A percentile compares a stretch with the other conserved stretches of the same genome.
phyloP scores from a whole-genome alignment of 768 basidiomycete species.

The Tremella fuciformis region DNA sequence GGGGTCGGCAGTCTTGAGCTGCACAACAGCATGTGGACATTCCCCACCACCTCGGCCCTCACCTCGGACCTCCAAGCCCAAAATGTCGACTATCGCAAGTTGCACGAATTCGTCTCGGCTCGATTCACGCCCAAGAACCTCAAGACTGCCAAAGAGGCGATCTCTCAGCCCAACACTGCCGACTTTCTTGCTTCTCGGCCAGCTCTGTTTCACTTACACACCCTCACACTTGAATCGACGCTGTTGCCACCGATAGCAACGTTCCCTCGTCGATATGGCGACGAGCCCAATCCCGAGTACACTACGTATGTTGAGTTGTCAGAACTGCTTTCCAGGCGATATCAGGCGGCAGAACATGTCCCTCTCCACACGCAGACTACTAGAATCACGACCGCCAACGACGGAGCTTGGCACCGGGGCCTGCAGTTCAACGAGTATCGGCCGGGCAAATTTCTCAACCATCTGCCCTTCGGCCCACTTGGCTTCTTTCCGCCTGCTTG shows the following conservation, averaged over 20 bases:
- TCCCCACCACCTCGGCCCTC: background rate
- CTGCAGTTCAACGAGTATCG: no score
- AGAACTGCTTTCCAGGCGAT: conserved; percentile 3
- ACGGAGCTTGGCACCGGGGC: background rate
- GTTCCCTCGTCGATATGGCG: background rate
- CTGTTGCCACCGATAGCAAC: conserved; percentile 20
- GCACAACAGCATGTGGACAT: background rate
- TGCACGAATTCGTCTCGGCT: no score
- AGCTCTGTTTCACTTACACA: conserved; percentile 33
- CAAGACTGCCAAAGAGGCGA: background rate
- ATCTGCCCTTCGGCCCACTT: background rate
- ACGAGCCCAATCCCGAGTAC: conserved; percentile 23
- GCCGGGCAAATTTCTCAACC: background rate
- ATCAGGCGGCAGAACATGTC: background rate
- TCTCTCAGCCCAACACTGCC: background rate
- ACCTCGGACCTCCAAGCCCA: background rate
- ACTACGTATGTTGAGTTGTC: conserved; percentile 6
- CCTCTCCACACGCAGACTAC: background rate
- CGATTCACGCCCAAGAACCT: no score
- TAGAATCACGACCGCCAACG: background rate
- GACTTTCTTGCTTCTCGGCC: conserved; percentile 1
- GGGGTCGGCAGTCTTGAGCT: background rate
- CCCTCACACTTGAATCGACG: conserved; percentile 28
- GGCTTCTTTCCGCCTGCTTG: background rate
- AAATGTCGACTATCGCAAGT: background rate